These are phyloP conservation scores for Pseudocercospora pini-densiflorae DNA, from an alignment of 2,329 filamentous ascomycete genomes.

Conservation along the genomic window DNA sequence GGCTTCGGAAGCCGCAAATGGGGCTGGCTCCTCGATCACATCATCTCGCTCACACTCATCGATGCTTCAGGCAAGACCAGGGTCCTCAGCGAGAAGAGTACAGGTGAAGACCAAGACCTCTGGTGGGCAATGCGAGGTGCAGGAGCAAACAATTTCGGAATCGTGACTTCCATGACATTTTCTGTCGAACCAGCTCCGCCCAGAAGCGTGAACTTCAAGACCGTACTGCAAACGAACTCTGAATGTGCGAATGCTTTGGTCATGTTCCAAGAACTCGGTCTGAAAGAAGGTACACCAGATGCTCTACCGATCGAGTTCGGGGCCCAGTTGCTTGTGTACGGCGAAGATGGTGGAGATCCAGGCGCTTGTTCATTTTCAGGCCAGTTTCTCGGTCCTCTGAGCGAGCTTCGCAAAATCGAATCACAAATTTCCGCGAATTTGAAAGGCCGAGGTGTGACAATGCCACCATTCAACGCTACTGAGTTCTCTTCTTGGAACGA, in stretches of 20 bases:
- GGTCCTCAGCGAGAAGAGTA: neutral
- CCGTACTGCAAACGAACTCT: slow-evolving; percentile 17
- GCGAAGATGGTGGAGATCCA: slow-evolving; percentile 13
- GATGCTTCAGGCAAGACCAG: slow-evolving; percentile 18
- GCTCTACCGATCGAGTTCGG: slow-evolving; percentile 18
- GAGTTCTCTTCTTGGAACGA: slow-evolving; percentile 22
- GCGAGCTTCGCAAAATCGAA: slow-evolving; percentile 13
- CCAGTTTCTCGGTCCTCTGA: slow-evolving; percentile 20
- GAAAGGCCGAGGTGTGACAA: slow-evolving; percentile 8
- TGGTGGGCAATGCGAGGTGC: slow-evolving; percentile 28
- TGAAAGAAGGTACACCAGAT: neutral
- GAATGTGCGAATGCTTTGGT: slow-evolving; percentile 23
- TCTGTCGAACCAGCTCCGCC: slow-evolving; percentile 14
- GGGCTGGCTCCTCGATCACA: slow-evolving; percentile 26
- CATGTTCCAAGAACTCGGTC: slow-evolving; percentile 19
- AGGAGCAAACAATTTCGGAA: slow-evolving; percentile 27
- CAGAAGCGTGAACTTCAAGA: slow-evolving; percentile 22
- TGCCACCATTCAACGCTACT: slow-evolving; percentile 16
- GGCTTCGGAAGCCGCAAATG: slow-evolving; percentile 22
- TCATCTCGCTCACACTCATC: slow-evolving; percentile 18
- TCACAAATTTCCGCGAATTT: slow-evolving; percentile 6
- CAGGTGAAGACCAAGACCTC: slow-evolving; percentile 16
- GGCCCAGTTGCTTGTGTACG: slow-evolving; percentile 22
- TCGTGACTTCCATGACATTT: slow-evolving; percentile 19
- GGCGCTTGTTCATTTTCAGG: slow-evolving; percentile 23